These are phyloP conservation scores for Herpomyces periplanetae DNA, from an alignment of 2,329 filamentous ascomycete genomes.

Conservation along the genomic window DNA sequence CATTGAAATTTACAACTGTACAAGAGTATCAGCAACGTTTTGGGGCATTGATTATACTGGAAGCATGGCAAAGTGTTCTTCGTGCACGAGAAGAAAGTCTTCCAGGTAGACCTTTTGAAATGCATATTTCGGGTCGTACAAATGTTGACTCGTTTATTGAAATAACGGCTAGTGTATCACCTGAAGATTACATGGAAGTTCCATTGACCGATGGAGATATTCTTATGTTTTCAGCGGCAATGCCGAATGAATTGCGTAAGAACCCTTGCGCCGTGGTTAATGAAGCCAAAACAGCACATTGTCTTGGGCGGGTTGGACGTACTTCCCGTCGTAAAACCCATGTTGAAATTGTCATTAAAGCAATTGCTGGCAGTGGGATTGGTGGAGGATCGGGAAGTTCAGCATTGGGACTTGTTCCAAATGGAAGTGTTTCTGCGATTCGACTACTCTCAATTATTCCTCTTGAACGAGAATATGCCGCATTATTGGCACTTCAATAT, in stretches of 20 bases:
- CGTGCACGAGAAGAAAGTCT: slow-evolving; percentile 55
- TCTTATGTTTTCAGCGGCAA: slow-evolving; percentile 35
- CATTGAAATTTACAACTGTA: slow-evolving; percentile 34
- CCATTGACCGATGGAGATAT: slow-evolving; percentile 51
- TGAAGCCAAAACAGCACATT: slow-evolving; percentile 32
- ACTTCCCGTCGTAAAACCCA: slow-evolving; percentile 40
- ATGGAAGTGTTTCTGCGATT: slow-evolving; percentile 25
- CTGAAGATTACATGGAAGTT: slow-evolving; percentile 25
- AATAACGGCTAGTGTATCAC: slow-evolving; percentile 42
- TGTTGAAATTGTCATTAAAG: slow-evolving; percentile 49
- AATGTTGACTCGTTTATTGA: slow-evolving; percentile 78
- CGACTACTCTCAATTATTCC: slow-evolving; percentile 80
- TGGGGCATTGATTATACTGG: slow-evolving; percentile 50
- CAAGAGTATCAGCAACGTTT: slow-evolving; percentile 56
- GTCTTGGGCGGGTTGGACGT: slow-evolving; percentile 44
- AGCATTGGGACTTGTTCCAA: slow-evolving; percentile 28
- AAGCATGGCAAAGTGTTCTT: slow-evolving; percentile 81
- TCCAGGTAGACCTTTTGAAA: slow-evolving; percentile 38
- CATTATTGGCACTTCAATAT: slow-evolving; percentile 57
- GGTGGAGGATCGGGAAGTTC: too few relatives aligned
- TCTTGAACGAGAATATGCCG: slow-evolving; percentile 75
- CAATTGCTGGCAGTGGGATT: slow-evolving; percentile 23
- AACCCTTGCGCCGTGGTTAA: too few relatives aligned
- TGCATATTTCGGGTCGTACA: slow-evolving; percentile 53
- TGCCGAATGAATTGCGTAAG: too few relatives aligned